Base-by-base conservation (phyloP, 331 rosid species). In the Rhamnella rubrinervis region DNA sequence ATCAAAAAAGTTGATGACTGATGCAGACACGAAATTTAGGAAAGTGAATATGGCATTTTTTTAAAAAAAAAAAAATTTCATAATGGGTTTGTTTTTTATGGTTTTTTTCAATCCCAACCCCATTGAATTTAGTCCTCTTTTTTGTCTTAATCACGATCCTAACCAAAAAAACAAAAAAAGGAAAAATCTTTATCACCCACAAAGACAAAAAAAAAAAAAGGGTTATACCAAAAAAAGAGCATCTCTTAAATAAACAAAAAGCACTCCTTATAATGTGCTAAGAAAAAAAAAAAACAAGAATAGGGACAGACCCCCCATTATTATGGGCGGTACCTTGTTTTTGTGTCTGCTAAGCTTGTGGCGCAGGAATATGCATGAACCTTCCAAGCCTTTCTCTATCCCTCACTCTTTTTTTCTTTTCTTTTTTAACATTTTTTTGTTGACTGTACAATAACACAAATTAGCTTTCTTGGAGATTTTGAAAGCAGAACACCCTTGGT, bases 301-400 rank as follows among this genome's bases (percentile, higher is more conserved):
- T 69, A 20, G 55, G 55, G 82, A 62, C 82, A 71, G 76, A 76
- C 58, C 81, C 73, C 41, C 21, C 9, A 39, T 4, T 63, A 65
- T 44, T 25, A 78, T 63, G 69, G 81, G 49, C 8, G 5, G 35
- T 4, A 31, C 55, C 78, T 53, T 58, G 47, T 66, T 67, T 61
- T 44, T 40, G 37, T 67, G 83, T 76, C 73, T 51, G 76, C 80
- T 71, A 66, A 61, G 70, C 65, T 77, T 38, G 52, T 70, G 71
- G 67, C 83, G 70, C 46, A 62, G 55, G 41, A 44, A 67, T 55
- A 73, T 75, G 59, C 61, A 66, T 31, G 25, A 47, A 5, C 68
- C 67, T 63, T 64, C 74, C 70, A 57, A 14, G 38, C 26, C 49
- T 12, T 28, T 68, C 65, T 18, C 28, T 41, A 65, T 61, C 62